Evolutionary conservation across 2,329 filamentous ascomycete species (phyloP).

Genomic region (Ceratocystis huliohia): DNA sequence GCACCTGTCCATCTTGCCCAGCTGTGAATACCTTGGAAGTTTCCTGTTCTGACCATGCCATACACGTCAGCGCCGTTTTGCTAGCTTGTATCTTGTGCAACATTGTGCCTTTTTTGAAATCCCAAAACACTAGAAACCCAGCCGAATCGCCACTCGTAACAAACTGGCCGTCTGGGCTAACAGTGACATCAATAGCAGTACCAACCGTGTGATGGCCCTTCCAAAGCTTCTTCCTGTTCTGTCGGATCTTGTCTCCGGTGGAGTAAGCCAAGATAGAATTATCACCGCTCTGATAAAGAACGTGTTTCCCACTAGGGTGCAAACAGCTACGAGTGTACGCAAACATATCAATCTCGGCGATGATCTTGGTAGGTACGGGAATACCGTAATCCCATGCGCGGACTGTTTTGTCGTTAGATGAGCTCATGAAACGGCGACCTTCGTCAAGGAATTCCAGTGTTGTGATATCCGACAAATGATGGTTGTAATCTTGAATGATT

Average conservation of each 20-base stretch:
- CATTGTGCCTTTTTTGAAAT: constrained; percentile 99
- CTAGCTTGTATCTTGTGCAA: constrained; percentile 88
- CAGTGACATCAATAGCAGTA: constrained; percentile 77
- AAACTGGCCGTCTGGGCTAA: constrained; percentile 86
- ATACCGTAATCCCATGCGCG: constrained; percentile 98
- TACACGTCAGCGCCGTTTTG: constrained; percentile 68
- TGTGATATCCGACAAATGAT: constrained; percentile 95
- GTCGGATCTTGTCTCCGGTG: constrained; percentile 86
- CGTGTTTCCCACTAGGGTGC: constrained; percentile 86
- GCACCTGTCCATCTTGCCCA: constrained; percentile 75
- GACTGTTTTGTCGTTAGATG: constrained; percentile 90
- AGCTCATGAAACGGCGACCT: constrained; percentile 91
- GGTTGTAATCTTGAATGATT: constrained; percentile 92
- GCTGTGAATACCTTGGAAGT: constrained; percentile 87
- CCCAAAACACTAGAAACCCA: constrained; percentile 92
- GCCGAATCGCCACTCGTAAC: constrained; percentile 74
- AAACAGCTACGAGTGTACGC: constrained; percentile 73
- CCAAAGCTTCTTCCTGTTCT: constrained; percentile 95
- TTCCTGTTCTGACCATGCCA: constrained; percentile 96
- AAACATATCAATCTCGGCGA: constrained; percentile 96
- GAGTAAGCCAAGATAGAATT: constrained; percentile 97
- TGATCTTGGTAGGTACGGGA: constrained; percentile 95
- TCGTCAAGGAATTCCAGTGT: constrained; percentile 94
- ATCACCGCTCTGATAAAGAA: constrained; percentile 84
- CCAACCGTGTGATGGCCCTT: constrained; percentile 92